Conservation (phyloP, 2,329 filamentous ascomycete genomes). For the Penicillium sp. region DNA sequence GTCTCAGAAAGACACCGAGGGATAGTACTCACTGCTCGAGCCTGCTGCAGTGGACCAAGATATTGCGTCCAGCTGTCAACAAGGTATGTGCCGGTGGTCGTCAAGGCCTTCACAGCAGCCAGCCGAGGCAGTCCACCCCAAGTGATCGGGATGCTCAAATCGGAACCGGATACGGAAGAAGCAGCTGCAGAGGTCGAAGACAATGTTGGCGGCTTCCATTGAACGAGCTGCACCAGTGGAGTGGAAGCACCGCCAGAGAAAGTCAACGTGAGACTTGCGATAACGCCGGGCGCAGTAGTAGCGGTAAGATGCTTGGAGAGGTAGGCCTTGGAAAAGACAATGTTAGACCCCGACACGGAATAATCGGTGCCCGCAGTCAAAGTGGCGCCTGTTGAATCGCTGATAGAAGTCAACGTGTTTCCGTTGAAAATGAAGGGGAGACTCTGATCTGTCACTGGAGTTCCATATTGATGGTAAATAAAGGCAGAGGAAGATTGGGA, state of each 20-base stretch:
- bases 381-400: constrained; percentile 30
- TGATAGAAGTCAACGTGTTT: constrained; percentile 45
- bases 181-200: constrained; percentile 23
- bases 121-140: constrained; percentile 48
- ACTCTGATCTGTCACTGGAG: constrained; percentile 37
- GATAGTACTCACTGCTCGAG: constrained; percentile 26
- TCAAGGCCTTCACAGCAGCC: constrained; percentile 49
- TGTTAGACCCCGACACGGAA: constrained; percentile 37
- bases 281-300: constrained; percentile 40
- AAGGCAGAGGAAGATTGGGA: constrained; percentile 49
- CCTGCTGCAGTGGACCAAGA: constrained; percentile 49
- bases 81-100: constrained; percentile 45
- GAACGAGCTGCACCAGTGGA: constrained; percentile 45
- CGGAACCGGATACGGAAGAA: constrained; percentile 31
- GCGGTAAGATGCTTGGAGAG: constrained; percentile 42
- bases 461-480: constrained; percentile 49
- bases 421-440: constrained; percentile 51
- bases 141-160: constrained; percentile 47
- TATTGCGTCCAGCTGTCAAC: constrained; percentile 54
- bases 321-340: constrained; percentile 47
- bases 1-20: no score
- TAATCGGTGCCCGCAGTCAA: constrained; percentile 44
- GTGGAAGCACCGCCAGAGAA: constrained; percentile 48
- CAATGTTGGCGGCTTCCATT: constrained; percentile 46
- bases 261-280: constrained; percentile 47